A percentile compares a stretch with the other conserved stretches of the same genome.
phyloP scores from a whole-genome alignment of 305 asterid genomes.

The Vinca major region DNA sequence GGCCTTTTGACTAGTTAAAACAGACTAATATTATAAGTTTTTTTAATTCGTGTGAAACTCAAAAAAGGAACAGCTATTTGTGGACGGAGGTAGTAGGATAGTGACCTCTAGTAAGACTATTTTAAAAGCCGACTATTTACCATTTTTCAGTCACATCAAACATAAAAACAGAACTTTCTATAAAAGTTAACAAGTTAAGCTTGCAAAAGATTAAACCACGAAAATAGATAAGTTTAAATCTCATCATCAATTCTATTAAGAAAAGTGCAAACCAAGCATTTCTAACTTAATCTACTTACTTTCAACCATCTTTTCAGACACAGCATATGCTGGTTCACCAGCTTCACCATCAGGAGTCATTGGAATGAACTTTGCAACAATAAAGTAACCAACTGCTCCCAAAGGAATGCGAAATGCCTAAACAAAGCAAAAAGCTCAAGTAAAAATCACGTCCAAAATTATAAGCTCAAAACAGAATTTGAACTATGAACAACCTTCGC shows the following conservation, averaged over 20 bases:
- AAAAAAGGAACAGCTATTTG: too few relatives aligned
- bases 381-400: conserved; percentile 84
- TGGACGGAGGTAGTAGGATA: background rate
- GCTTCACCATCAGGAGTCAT: conserved; percentile 98
- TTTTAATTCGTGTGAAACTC: too few relatives aligned
- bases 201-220: background rate
- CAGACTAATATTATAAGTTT: too few relatives aligned
- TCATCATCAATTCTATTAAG: background rate
- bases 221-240: background rate
- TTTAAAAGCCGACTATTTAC: background rate
- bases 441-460: background rate
- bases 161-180: background rate
- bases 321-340: conserved; percentile 82
- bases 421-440: conserved; percentile 15
- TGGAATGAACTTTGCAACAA: conserved; percentile 85
- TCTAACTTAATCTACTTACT: conserved; percentile 44
- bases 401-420: conserved; percentile 91
- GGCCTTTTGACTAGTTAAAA: too few relatives aligned
- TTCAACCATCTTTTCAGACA: conserved; percentile 64
- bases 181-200: background rate
- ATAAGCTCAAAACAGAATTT: conserved; percentile 14
- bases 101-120: background rate
- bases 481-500: conserved; percentile 52
- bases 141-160: background rate
- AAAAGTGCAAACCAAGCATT: conserved; percentile 8